Conservation (phyloP, 2,329 filamentous ascomycete species). For the Didymella glomerata region DNA sequence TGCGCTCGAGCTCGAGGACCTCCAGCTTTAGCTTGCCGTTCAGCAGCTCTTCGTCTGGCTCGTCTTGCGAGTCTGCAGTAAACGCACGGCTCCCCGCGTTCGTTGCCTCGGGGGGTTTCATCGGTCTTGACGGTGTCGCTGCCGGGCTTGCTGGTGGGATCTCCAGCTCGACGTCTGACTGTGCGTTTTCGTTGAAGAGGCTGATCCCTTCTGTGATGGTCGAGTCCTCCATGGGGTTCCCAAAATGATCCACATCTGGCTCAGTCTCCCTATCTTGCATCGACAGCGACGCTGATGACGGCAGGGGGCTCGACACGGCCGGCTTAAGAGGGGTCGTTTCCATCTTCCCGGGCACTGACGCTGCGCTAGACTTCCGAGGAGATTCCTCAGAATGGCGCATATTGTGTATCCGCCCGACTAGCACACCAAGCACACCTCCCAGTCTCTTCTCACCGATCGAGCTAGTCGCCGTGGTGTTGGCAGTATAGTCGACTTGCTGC, state of each 20-base stretch:
- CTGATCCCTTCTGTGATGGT: conserved; percentile 38
- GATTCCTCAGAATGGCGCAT: conserved; percentile 52
- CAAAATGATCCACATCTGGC: conserved; percentile 38
- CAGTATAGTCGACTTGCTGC: conserved; percentile 69
- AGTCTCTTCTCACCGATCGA: conserved; percentile 68
- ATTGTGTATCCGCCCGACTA: conserved; percentile 74
- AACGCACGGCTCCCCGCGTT: conserved; percentile 11
- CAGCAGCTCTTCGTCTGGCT: conserved; percentile 51
- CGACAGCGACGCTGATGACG: conserved; percentile 31
- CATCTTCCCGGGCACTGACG: conserved; percentile 27
- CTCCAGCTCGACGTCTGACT: conserved; percentile 19
- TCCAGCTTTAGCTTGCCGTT: conserved; percentile 72
- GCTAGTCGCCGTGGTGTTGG: conserved; percentile 61
- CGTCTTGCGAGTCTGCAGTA: conserved; percentile 12
- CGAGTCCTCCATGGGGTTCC: conserved; percentile 36
- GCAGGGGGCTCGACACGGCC: conserved; percentile 23
- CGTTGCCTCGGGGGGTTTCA: conserved; percentile 8
- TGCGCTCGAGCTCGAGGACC: conserved; percentile 76
- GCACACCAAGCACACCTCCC: conserved; percentile 72
- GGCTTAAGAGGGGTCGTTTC: conserved; percentile 33
- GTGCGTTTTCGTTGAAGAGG: conserved; percentile 31
- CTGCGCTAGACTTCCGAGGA: conserved; percentile 3
- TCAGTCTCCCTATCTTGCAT: conserved; percentile 44
- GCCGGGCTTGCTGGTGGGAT: conserved; percentile 12
- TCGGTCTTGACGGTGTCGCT: not conserved